Conservation (phyloP, 225 moss, liverwort and hornwort genomes). For the Antitrichia curtipendula region DNA sequence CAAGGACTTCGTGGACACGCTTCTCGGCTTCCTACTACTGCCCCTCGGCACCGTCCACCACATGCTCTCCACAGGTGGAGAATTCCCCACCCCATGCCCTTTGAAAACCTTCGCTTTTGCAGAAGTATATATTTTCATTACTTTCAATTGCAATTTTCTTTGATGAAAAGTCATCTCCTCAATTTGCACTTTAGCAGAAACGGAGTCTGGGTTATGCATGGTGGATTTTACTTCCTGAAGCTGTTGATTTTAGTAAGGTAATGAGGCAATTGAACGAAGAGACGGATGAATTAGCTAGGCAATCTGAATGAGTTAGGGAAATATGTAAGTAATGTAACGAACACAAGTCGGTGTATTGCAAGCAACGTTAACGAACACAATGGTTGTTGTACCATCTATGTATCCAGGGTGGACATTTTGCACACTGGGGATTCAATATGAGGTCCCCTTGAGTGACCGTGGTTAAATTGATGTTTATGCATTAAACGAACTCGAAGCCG, state of each 20-base stretch:
- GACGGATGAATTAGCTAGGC: too few species aligned
- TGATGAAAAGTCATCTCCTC: neutral
- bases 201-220: neutral
- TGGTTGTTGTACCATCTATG: neutral
- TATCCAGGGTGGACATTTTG: neutral
- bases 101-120: neutral
- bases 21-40: neutral
- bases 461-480: neutral
- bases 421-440: neutral
- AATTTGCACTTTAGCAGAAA: neutral
- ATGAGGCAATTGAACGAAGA: neutral
- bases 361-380: neutral
- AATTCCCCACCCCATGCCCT: neutral
- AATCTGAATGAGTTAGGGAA: neutral
- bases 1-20: neutral
- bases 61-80: neutral
- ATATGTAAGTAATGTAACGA: neutral
- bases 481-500: neutral
- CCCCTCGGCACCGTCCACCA: neutral
- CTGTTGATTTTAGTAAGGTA: neutral
- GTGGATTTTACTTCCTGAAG: neutral
- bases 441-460: neutral
- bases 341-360: neutral
- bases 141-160: neutral
- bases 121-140: neutral